phyloP scores from a whole-genome alignment of 306 rosid genomes.

The Inga oerstediana region DNA sequence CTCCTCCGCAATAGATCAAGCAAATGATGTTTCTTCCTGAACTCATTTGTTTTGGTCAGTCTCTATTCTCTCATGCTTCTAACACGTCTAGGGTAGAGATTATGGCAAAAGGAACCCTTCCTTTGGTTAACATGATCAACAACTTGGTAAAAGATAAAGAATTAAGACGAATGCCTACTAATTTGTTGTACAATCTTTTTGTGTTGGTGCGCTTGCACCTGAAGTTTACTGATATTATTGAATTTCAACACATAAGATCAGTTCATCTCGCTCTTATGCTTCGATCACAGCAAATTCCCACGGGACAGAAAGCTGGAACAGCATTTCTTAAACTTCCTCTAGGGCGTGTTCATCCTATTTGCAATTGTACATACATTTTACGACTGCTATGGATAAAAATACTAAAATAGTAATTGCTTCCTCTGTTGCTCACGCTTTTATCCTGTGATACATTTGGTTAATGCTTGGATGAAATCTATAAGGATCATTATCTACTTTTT shows the following conservation, averaged over 20 bases:
- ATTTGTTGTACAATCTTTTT: slow-evolving; percentile 52
- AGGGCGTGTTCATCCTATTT: not conserved
- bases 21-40: slow-evolving; percentile 71
- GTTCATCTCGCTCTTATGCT: slow-evolving; percentile 20
- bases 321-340: not conserved
- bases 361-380: slow-evolving; percentile 25
- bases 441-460: slow-evolving; percentile 16
- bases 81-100: slow-evolving; percentile 85
- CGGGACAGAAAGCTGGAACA: not conserved
- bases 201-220: slow-evolving; percentile 35
- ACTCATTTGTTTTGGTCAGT: slow-evolving; percentile 72
- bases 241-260: slow-evolving; percentile 25
- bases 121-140: slow-evolving; percentile 89
- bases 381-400: slow-evolving; percentile 17
- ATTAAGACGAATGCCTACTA: slow-evolving; percentile 42
- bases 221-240: slow-evolving; percentile 41
- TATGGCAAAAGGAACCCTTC: slow-evolving; percentile 95
- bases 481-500: not conserved
- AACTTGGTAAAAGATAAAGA: slow-evolving; percentile 85
- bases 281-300: slow-evolving; percentile 25
- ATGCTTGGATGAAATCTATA: not conserved
- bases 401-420: not conserved
- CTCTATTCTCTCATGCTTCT: slow-evolving; percentile 92
- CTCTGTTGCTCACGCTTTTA: not conserved
- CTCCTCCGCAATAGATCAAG: no score